Conservation (phyloP, 2,329 filamentous ascomycete species). For the Hypoxylon sp. region DNA sequence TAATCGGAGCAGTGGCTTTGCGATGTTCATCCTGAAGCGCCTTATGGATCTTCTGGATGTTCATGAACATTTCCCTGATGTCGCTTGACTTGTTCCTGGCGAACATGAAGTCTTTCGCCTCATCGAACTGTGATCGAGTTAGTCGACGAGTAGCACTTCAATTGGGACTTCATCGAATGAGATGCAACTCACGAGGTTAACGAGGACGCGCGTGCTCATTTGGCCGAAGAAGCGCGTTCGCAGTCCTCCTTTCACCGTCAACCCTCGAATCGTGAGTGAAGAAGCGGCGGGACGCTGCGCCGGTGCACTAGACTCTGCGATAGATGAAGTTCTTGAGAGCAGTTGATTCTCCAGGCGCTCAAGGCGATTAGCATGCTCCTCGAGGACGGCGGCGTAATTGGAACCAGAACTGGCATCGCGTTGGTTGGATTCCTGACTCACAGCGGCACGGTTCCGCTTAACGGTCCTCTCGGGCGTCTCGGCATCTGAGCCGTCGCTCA, state of each 20-base stretch:
- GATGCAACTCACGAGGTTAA: conserved; percentile 64
- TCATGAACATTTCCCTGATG: conserved; percentile 61
- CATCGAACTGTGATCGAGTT: conserved; percentile 62
- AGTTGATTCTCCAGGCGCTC: conserved; percentile 69
- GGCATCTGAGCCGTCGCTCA: conserved; percentile 66
- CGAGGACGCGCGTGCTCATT: conserved; percentile 66
- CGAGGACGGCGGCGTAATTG: conserved; percentile 55
- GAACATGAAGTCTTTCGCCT: conserved; percentile 67
- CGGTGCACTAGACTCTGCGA: conserved; percentile 42
- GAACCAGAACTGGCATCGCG: conserved; percentile 47
- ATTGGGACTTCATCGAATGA: background rate
- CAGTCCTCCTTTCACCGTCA: conserved; percentile 65
- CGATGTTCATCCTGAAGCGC: conserved; percentile 64
- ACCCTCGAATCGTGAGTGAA: conserved; percentile 64
- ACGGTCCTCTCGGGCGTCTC: conserved; percentile 48
- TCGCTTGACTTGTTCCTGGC: conserved; percentile 59
- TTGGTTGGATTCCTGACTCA: conserved; percentile 32
- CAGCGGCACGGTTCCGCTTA: conserved; percentile 46
- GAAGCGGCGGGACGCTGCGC: conserved; percentile 55
- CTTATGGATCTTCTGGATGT: conserved; percentile 64
- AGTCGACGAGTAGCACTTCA: conserved; percentile 4
- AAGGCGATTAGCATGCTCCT: conserved; percentile 66
- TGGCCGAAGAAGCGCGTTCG: conserved; percentile 69
- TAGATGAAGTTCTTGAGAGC: conserved; percentile 58
- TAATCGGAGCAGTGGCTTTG: conserved; percentile 65